Evolutionary conservation across 805 yeast genomes (phyloP).

Genomic region (Zygosaccharomyces pseudorouxii): DNA sequence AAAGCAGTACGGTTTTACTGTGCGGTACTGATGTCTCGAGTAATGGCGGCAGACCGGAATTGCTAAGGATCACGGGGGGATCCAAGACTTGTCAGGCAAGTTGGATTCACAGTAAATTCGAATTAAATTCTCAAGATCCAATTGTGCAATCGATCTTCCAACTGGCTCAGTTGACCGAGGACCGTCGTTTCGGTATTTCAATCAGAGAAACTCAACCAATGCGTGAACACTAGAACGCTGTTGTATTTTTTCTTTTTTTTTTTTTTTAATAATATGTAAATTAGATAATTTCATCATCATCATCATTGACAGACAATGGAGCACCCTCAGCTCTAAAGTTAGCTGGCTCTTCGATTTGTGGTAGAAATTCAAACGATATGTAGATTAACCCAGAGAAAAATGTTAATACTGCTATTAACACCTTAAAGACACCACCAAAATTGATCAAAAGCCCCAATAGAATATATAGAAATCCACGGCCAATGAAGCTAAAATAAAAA

Average conservation of each 20-base stretch:
- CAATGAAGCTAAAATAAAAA: constrained; percentile 59
- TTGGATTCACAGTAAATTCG: constrained; percentile 81
- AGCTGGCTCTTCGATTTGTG: constrained; percentile 73
- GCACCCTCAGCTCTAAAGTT: constrained; percentile 64
- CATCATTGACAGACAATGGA: constrained; percentile 35
- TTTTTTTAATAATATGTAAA: neutral
- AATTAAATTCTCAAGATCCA: constrained; percentile 47
- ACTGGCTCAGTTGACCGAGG: constrained; percentile 57
- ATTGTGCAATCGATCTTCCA: constrained; percentile 45
- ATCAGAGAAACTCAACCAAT: constrained; percentile 60
- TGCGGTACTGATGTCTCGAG: constrained; percentile 39
- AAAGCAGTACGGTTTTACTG: constrained; percentile 68
- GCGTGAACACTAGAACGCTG: constrained; percentile 18
- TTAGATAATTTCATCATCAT: constrained; percentile 31
- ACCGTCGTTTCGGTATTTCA: constrained; percentile 62
- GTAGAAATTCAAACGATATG: constrained; percentile 61
- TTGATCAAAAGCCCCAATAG: constrained; percentile 47
- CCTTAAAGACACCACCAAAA: constrained; percentile 52
- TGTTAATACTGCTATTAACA: constrained; percentile 55
- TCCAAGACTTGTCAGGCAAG: constrained; percentile 61
- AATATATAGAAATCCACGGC: constrained; percentile 43
- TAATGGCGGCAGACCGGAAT: constrained; percentile 45
- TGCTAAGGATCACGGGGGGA: constrained; percentile 81
- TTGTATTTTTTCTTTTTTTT: constrained; percentile 1
- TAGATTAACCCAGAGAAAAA: constrained; percentile 56